These are phyloP conservation scores for Hippophae gyantsensis DNA, from an alignment of 306 rosid species.

Conservation along the genomic window DNA sequence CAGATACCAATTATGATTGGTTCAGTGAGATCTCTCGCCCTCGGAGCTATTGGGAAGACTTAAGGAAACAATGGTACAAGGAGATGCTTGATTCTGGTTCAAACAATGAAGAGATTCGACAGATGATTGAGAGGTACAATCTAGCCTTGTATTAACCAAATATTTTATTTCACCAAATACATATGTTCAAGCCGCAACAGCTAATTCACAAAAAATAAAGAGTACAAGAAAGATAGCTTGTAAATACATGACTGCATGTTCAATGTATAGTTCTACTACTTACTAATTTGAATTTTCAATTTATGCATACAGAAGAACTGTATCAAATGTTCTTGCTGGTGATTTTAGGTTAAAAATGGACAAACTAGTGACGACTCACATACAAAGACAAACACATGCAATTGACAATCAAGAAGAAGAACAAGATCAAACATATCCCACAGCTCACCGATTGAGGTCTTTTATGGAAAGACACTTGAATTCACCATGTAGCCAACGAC, in stretches of 20 bases:
- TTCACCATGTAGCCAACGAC: constrained; percentile 8
- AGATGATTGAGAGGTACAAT: constrained; percentile 64
- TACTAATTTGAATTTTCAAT: constrained; percentile 5
- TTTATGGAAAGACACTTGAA: constrained; percentile 21
- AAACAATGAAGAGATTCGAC: constrained; percentile 57
- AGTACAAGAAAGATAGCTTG: too few species aligned
- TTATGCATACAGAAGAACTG: constrained; percentile 52
- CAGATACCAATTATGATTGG: constrained; percentile 53
- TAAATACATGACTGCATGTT: not conserved
- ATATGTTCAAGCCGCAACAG: too few species aligned
- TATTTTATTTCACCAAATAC: too few species aligned
- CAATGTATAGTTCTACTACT: too few species aligned
- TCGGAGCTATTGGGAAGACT: constrained; percentile 78
- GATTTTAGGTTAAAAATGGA: constrained; percentile 63
- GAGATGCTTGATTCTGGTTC: constrained; percentile 62
- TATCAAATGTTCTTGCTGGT: constrained; percentile 64
- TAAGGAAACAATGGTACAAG: constrained; percentile 68
- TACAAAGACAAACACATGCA: constrained; percentile 35
- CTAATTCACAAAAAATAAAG: too few species aligned
- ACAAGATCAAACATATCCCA: constrained; percentile 19
- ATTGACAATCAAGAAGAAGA: constrained; percentile 24
- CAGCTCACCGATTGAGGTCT: constrained; percentile 13
- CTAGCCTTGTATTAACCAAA: not conserved
- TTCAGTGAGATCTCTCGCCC: constrained; percentile 72
- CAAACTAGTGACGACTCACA: constrained; percentile 51